phyloP scores from a whole-genome alignment of 2,329 filamentous ascomycete species.

The Pestalotiopsis sp. region DNA sequence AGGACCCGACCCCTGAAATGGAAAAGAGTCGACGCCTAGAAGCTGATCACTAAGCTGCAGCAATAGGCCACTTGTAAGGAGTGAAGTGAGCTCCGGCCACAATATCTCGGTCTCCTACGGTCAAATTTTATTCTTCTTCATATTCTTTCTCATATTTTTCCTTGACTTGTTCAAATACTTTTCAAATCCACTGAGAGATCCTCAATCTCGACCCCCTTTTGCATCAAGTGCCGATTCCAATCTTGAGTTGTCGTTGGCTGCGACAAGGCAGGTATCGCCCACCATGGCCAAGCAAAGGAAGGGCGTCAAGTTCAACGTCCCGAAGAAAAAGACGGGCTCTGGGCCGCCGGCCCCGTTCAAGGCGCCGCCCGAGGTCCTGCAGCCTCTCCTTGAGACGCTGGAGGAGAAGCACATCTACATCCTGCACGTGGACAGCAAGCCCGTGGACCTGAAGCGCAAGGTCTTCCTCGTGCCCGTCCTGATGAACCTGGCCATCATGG shows the following conservation, averaged over 20 bases:
- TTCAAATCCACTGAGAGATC: too few species aligned
- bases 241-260: neutral
- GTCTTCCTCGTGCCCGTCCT: constrained; percentile 79
- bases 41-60: neutral
- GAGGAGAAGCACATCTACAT: constrained; percentile 77
- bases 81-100: constrained; percentile 24
- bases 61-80: neutral
- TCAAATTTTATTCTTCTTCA: neutral
- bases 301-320: constrained; percentile 23
- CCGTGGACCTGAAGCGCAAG: constrained; percentile 73
- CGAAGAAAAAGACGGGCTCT: constrained; percentile 29
- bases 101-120: constrained; percentile 8
- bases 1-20: neutral
- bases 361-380: constrained; percentile 62
- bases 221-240: neutral
- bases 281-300: constrained; percentile 31
- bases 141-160: too few species aligned
- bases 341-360: constrained; percentile 68
- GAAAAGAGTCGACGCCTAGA: neutral
- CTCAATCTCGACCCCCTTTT: neutral
- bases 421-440: constrained; percentile 77
- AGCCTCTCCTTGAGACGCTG: constrained; percentile 68
- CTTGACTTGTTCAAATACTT: too few species aligned
- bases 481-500: constrained; percentile 71
- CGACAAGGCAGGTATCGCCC: neutral